phyloP scores from a whole-genome alignment of 2,329 filamentous ascomycete species.

The Colletotrichum melonis region DNA sequence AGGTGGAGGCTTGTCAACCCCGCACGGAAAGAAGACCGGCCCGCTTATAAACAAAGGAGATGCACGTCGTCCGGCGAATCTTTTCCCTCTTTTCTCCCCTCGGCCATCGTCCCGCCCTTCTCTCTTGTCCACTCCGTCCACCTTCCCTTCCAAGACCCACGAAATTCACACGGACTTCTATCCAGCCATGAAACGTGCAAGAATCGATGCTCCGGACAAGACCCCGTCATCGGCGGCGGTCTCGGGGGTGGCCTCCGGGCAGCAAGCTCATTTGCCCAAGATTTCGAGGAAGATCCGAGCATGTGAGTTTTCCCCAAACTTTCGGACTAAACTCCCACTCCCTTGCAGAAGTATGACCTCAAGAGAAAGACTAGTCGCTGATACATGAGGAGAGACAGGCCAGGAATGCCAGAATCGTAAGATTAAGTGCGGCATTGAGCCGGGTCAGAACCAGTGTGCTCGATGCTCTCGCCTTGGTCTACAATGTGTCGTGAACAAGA shows the following conservation, averaged over 20 bases:
- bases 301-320: slow-evolving; percentile 39
- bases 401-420: slow-evolving; percentile 64
- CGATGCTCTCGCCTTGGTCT: slow-evolving; percentile 62
- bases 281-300: slow-evolving; percentile 47
- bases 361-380: not conserved
- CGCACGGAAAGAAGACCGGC: slow-evolving; percentile 36
- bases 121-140: slow-evolving; percentile 28
- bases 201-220: slow-evolving; percentile 33
- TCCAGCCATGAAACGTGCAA: slow-evolving; percentile 33
- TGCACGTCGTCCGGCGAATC: slow-evolving; percentile 4
- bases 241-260: slow-evolving; percentile 10
- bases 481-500: slow-evolving; percentile 65
- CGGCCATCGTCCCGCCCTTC: slow-evolving; percentile 33
- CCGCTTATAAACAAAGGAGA: slow-evolving; percentile 35
- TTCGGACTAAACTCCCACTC: not conserved
- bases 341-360: not conserved
- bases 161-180: slow-evolving; percentile 29
- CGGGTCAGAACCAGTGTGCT: slow-evolving; percentile 56
- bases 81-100: slow-evolving; percentile 30
- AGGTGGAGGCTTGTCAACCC: slow-evolving; percentile 18
- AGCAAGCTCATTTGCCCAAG: slow-evolving; percentile 39
- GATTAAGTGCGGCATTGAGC: slow-evolving; percentile 63
- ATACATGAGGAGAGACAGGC: slow-evolving; percentile 37
- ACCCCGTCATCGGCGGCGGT: slow-evolving; percentile 24
- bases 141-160: slow-evolving; percentile 22